phyloP scores from a whole-genome alignment of 768 basidiomycete genomes.

The Termitomyces sp. region DNA sequence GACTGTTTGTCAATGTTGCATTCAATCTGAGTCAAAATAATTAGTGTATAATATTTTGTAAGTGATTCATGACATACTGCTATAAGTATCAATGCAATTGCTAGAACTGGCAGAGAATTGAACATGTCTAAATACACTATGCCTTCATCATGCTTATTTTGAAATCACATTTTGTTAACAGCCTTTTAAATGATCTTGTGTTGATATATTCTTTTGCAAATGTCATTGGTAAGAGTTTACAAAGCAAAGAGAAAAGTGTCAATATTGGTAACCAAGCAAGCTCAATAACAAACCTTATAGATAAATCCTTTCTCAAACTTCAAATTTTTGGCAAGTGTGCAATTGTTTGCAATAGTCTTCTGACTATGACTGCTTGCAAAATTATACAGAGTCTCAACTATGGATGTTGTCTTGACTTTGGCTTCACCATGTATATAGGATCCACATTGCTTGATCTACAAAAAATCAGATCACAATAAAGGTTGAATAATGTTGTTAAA shows the following conservation, averaged over 20 bases:
- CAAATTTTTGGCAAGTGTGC: constrained; percentile 15
- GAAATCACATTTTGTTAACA: constrained; percentile 22
- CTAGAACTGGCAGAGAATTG: constrained; percentile 13
- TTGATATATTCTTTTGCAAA: constrained; percentile 22
- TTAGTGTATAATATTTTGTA: too few relatives aligned
- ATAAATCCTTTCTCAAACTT: constrained; percentile 14
- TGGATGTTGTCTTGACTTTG: constrained; percentile 12
- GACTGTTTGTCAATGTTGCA: too few relatives aligned
- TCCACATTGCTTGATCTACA: constrained; percentile 13
- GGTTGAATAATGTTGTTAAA: too few relatives aligned
- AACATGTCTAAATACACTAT: constrained; percentile 17
- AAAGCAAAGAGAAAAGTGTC: neutral
- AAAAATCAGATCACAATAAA: neutral
- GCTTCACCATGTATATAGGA: constrained; percentile 19
- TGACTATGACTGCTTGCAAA: constrained; percentile 18
- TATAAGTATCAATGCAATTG: constrained; percentile 14
- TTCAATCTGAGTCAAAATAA: too few relatives aligned
- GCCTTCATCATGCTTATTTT: constrained; percentile 22
- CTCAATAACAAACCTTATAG: constrained; percentile 14
- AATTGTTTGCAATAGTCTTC: constrained; percentile 14
- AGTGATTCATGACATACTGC: constrained; percentile 4
- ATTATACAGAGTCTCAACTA: constrained; percentile 16
- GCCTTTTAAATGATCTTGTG: constrained; percentile 18
- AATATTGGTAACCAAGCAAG: too few relatives aligned
- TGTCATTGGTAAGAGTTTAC: neutral